phyloP scores from a whole-genome alignment of 1,284 basidiomycete species.

The Pseudozyma sp. region DNA sequence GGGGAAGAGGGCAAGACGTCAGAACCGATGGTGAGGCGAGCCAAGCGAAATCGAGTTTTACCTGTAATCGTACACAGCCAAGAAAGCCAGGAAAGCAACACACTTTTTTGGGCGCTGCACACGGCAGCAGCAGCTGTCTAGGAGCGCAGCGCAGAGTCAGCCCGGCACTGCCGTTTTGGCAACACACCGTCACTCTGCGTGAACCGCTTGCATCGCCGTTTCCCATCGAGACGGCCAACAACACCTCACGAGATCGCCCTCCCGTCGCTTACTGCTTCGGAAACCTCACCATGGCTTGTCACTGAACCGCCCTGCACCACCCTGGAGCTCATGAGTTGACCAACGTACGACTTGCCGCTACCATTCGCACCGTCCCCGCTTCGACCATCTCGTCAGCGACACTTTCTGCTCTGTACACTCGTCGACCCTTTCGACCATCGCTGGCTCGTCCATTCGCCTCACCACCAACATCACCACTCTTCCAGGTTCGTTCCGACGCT shows the following conservation, averaged over 20 bases:
- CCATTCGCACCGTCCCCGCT: too few relatives aligned
- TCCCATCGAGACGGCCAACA: neutral
- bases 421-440: neutral
- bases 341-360: too few relatives aligned
- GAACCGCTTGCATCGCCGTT: slow-evolving; percentile 2
- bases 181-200: slow-evolving; percentile 9
- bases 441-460: neutral
- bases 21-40: neutral
- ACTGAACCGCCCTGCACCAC: too few relatives aligned
- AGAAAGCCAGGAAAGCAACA: neutral
- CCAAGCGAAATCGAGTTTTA: slow-evolving; percentile 1
- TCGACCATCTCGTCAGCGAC: slow-evolving; percentile 3
- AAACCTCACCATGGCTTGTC: too few relatives aligned
- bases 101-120: neutral
- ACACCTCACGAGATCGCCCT: slow-evolving; percentile 11
- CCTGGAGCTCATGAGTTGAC: too few relatives aligned
- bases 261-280: too few relatives aligned
- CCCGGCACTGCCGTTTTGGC: neutral
- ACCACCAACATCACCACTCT: slow-evolving; percentile 10
- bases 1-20: neutral
- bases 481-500: neutral
- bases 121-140: slow-evolving; percentile 11
- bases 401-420: neutral
- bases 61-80: neutral
- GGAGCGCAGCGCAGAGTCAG: slow-evolving; percentile 3